phyloP scores from a whole-genome alignment of 2,329 filamentous ascomycete species.

The Diaporthe destruens region DNA sequence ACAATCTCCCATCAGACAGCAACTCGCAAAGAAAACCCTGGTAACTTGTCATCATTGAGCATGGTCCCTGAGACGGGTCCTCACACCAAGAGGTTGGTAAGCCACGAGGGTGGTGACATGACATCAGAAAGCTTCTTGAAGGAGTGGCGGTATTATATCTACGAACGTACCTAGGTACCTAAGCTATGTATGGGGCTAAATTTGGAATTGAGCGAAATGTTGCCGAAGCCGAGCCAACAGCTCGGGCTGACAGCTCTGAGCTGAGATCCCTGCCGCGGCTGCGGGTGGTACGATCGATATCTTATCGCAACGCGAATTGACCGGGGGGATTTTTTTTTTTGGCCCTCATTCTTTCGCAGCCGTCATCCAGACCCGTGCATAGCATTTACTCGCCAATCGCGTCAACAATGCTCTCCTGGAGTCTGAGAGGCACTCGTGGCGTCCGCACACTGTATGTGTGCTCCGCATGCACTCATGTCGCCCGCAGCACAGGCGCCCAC shows the following conservation, averaged over 20 bases:
- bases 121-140: no score
- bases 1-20: no score
- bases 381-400: constrained; percentile 18
- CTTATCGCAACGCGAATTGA: constrained; percentile 32
- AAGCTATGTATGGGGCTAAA: background rate
- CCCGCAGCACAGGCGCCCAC: constrained; percentile 10
- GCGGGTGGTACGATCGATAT: constrained; percentile 12
- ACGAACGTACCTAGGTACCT: no score
- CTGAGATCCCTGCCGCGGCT: constrained; percentile 35
- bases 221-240: no score
- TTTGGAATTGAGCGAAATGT: background rate
- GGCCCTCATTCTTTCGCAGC: constrained; percentile 1
- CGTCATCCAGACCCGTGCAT: constrained; percentile 9
- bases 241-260: no score
- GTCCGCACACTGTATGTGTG: constrained; percentile 26
- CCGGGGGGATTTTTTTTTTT: constrained; percentile 13
- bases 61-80: no score
- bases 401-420: constrained; percentile 39
- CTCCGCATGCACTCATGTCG: constrained; percentile 27
- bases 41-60: no score
- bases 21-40: no score
- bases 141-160: no score
- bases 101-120: no score
- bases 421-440: constrained; percentile 38
- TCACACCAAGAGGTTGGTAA: no score